A percentile compares a stretch with the other conserved stretches of the same genome.
phyloP scores from a whole-genome alignment of 2,329 filamentous ascomycete species.

The Falciphora oryzae region DNA sequence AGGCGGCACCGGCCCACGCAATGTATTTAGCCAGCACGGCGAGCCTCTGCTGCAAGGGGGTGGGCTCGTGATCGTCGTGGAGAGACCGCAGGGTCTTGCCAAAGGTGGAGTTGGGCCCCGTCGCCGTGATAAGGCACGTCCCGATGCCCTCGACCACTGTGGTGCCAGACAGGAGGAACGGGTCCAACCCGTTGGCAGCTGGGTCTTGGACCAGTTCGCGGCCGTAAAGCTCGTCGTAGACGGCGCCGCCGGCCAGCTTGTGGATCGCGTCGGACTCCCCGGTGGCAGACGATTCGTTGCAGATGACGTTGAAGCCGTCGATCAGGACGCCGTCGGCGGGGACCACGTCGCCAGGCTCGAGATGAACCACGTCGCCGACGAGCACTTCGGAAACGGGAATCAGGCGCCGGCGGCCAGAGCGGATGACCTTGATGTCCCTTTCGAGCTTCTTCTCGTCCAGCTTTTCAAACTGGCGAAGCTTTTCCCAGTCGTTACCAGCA shows the following conservation, averaged over 20 bases:
- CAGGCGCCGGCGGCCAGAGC: slow-evolving; percentile 66
- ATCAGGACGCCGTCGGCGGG: slow-evolving; percentile 69
- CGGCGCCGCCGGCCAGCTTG: slow-evolving; percentile 60
- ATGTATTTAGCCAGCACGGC: slow-evolving; percentile 36
- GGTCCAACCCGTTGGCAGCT: slow-evolving; percentile 41
- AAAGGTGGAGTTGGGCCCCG: slow-evolving; percentile 48
- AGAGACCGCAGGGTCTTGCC: slow-evolving; percentile 52
- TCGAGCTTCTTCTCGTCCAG: slow-evolving; percentile 77
- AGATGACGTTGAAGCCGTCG: slow-evolving; percentile 59
- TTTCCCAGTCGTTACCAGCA: slow-evolving; percentile 77
- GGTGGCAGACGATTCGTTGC: slow-evolving; percentile 70
- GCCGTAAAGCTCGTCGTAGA: not conserved
- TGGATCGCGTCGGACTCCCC: slow-evolving; percentile 69
- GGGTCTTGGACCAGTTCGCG: slow-evolving; percentile 54
- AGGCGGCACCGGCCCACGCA: slow-evolving; percentile 49
- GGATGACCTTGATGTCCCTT: slow-evolving; percentile 65
- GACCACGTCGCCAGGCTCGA: slow-evolving; percentile 69
- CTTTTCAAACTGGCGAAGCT: slow-evolving; percentile 74
- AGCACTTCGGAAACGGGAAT: slow-evolving; percentile 66
- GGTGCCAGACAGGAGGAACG: slow-evolving; percentile 55
- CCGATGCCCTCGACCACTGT: slow-evolving; percentile 49
- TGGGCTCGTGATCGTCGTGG: slow-evolving; percentile 43
- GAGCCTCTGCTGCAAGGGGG: slow-evolving; percentile 50
- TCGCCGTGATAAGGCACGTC: slow-evolving; percentile 47
- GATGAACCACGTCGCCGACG: slow-evolving; percentile 66